Base-by-base conservation (phyloP, 345 rosid genomes). In the Erysimum cheiranthoides region DNA sequence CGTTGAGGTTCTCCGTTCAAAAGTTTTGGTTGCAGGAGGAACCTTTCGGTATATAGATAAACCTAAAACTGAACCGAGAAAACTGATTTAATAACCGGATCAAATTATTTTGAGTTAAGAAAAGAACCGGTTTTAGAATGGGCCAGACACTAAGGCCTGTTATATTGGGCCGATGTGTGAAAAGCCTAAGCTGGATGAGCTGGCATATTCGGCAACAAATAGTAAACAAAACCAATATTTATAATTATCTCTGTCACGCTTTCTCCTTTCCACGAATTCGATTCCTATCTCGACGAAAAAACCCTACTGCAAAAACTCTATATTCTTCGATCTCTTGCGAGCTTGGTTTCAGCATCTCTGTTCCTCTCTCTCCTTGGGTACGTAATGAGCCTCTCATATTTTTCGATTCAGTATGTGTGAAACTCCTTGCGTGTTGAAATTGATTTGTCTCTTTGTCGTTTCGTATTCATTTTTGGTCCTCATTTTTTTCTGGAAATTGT, bases 201-300 rank as follows among this genome's bases (percentile, higher is more conserved):
- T 62, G 80, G 70, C 64, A 45, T 42, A 45, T 70, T 53, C 43
- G 74, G 18, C 5, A 28, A 21, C 10, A 62, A 51, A 49, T 42
- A 77, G 71, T 46, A 70, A 70, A 70, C 45, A 64, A 77, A 63
- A 35, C 59, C 17, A 34, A 70, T 70, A 3, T 40, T 18, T 38
- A 4, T 47, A 25, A 7, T 10, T 21, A 21, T 71, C 51, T 70
- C 67, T 56, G 28, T 53, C 42, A 66, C 78, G 61, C 43, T 51
- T 53, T 43, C 47, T 60, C 5, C 35, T 18, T 3, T 32, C 18
- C 0, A 5, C 10, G 25, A 27, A 68, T 63, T 46, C 76, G 76
- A 70, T 70, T 76, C 61, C 62, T 28, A 38, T 70, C 80, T 35
- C 61, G 6, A 56, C 53, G 67, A 65, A 27, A 62, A 71, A 77